Conservation (phyloP, 2,329 filamentous ascomycete species). For the Beauveria sp. region DNA sequence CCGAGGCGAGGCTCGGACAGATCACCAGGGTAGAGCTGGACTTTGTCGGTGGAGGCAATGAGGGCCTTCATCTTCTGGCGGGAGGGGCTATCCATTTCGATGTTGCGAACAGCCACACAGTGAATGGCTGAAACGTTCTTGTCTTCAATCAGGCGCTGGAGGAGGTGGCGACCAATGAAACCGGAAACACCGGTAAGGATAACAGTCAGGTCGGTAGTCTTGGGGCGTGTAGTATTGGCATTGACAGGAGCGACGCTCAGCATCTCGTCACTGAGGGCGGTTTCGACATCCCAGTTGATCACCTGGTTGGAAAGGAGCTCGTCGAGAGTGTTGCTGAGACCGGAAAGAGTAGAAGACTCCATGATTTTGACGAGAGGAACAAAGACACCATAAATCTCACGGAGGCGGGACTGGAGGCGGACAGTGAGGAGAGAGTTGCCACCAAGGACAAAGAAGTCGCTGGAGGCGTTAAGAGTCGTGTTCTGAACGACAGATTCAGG, state of each 20-base stretch:
- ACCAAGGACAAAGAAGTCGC: conserved; percentile 36
- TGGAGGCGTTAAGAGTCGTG: conserved; percentile 13
- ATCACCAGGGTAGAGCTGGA: conserved; percentile 29
- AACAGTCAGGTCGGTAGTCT: conserved; percentile 16
- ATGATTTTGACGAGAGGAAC: conserved; percentile 31
- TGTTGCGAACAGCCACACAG: conserved; percentile 35
- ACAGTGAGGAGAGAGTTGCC: conserved; percentile 35
- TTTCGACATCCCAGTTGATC: conserved; percentile 8
- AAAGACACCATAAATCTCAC: conserved; percentile 21
- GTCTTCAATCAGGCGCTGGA: conserved; percentile 27
- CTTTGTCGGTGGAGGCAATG: conserved; percentile 20
- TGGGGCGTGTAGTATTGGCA: background rate
- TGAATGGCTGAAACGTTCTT: conserved; percentile 30
- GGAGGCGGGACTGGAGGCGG: conserved; percentile 28
- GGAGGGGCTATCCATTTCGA: conserved; percentile 9
- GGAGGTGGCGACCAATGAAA: conserved; percentile 33
- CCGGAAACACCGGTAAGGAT: conserved; percentile 32
- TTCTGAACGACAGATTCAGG: conserved; percentile 15
- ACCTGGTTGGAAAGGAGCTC: conserved; percentile 17
- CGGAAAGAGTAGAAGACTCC: conserved; percentile 27
- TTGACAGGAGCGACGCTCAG: conserved; percentile 4
- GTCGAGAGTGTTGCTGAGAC: conserved; percentile 29
- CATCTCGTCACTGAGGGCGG: conserved; percentile 2
- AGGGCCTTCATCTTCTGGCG: conserved; percentile 8
- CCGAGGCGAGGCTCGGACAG: conserved; percentile 29